Conservation (phyloP, 2,329 filamentous ascomycete species). For the Calonectria henricotiae region DNA sequence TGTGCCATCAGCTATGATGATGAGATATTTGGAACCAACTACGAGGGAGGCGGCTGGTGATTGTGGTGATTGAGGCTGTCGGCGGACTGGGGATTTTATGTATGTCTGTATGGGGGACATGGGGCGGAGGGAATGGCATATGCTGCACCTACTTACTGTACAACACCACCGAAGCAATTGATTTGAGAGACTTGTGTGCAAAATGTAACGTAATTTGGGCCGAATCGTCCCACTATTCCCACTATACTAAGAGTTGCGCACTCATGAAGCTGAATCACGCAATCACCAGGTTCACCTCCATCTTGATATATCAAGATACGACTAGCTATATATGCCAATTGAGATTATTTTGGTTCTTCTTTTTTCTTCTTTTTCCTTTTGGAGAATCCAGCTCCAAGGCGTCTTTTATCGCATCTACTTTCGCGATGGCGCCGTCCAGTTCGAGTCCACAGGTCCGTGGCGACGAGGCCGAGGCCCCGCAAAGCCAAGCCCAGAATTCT, state of each 20-base stretch:
- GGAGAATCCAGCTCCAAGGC: neutral
- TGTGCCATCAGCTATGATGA: conserved; percentile 27
- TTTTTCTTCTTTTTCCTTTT: conserved; percentile 4
- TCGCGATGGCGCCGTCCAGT: conserved; percentile 7
- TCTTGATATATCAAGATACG: conserved; percentile 16
- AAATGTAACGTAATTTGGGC: conserved; percentile 23
- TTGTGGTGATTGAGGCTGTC: neutral
- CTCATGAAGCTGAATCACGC: conserved; percentile 3
- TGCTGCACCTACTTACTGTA: neutral
- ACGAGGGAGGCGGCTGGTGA: conserved; percentile 29
- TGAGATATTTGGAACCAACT: conserved; percentile 22
- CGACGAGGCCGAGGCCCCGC: conserved; percentile 1
- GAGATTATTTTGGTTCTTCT: neutral
- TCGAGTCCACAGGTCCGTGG: neutral
- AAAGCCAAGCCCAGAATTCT: conserved; percentile 5
- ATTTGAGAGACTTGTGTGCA: conserved; percentile 9
- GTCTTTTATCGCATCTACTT: neutral
- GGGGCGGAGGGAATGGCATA: neutral
- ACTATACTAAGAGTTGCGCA: conserved; percentile 5
- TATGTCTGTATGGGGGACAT: no score
- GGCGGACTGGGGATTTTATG: neutral
- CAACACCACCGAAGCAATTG: conserved; percentile 10
- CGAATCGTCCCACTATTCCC: conserved; percentile 15
- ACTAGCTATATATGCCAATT: neutral
- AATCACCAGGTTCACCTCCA: neutral